These are phyloP conservation scores for Phytophthora agathidicida DNA, from an alignment of 352 stramenopile species.

Conservation along the genomic window DNA sequence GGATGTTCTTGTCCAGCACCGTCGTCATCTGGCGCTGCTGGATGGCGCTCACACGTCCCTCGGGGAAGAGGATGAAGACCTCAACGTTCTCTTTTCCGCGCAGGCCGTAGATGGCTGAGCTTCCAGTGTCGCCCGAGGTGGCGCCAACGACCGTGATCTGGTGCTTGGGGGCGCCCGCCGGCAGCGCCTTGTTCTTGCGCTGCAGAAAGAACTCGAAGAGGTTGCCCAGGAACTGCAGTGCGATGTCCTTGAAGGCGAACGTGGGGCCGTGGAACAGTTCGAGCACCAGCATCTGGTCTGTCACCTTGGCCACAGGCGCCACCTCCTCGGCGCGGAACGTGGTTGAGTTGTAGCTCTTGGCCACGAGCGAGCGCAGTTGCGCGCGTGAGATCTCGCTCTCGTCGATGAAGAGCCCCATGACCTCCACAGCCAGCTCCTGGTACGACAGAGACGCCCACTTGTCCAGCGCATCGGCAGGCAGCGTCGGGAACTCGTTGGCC, in stretches of 20 bases:
- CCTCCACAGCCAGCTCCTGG: constrained; percentile 92
- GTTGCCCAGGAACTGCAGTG: constrained; percentile 98
- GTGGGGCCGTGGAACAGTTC: constrained; percentile 99
- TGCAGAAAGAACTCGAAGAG: constrained; percentile 99
- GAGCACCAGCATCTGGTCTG: constrained; percentile 89
- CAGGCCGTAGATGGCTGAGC: constrained; percentile 98
- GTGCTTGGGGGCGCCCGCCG: constrained; percentile 52
- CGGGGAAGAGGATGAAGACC: constrained; percentile 98
- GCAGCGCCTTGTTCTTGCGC: constrained; percentile 83
- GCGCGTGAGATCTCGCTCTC: constrained; percentile 93
- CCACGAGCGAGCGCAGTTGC: constrained; percentile 92
- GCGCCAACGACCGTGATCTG: constrained; percentile 97
- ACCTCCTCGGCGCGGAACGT: constrained; percentile 95
- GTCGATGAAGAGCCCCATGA: constrained; percentile 97
- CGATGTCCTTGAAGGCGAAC: constrained; percentile 99
- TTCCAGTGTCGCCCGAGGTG: constrained; percentile 98
- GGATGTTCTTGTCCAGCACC: constrained; percentile 97
- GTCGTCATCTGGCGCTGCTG: constrained; percentile 99
- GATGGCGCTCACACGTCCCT: constrained; percentile 96
- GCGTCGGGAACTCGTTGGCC: constrained; percentile 74
- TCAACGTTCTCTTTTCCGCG: constrained; percentile 97
- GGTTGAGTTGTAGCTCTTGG: constrained; percentile 90
- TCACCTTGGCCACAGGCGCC: constrained; percentile 94
- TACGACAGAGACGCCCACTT: constrained; percentile 93
- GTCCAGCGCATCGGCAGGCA: constrained; percentile 68